Conservation (phyloP, 2,329 filamentous ascomycete species). For the Fusarium subtropicale region DNA sequence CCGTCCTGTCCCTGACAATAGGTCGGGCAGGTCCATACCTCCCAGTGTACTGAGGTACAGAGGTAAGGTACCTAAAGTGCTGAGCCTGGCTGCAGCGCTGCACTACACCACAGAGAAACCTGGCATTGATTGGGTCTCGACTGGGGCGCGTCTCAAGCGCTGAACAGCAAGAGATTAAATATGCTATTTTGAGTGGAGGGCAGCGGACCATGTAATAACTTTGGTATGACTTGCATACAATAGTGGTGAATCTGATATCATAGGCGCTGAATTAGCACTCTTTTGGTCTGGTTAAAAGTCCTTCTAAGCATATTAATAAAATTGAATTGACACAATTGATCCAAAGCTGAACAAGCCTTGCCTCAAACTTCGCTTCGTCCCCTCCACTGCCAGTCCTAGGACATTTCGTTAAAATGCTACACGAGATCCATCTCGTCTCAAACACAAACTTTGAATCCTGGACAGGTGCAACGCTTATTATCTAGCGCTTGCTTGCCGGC, state of each 20-base stretch:
- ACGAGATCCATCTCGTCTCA: constrained; percentile 27
- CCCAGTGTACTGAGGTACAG: not conserved
- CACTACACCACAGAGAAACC: constrained; percentile 25
- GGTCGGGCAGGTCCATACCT: no score
- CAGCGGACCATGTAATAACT: constrained; percentile 18
- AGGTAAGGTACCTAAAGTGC: not conserved
- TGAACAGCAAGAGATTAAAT: constrained; percentile 44
- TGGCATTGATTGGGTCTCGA: constrained; percentile 42
- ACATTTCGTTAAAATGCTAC: constrained; percentile 9
- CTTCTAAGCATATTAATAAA: not conserved
- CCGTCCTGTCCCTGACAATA: constrained; percentile 11
- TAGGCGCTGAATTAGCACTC: constrained; percentile 22
- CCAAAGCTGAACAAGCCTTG: constrained; percentile 1
- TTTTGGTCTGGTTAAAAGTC: constrained; percentile 3
- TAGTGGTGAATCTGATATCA: constrained; percentile 39
- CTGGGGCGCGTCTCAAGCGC: constrained; percentile 42
- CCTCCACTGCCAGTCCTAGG: constrained; percentile 11
- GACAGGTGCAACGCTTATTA: constrained; percentile 19
- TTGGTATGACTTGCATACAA: constrained; percentile 43
- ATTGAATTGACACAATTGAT: constrained; percentile 18
- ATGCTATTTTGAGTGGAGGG: constrained; percentile 43
- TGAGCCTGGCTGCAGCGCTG: constrained; percentile 26
- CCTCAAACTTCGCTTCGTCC: not conserved
- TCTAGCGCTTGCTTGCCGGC: constrained; percentile 41
- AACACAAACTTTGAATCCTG: constrained; percentile 24